phyloP scores from a whole-genome alignment of 2,329 filamentous ascomycete genomes.

The Aurifilum marmelostoma region DNA sequence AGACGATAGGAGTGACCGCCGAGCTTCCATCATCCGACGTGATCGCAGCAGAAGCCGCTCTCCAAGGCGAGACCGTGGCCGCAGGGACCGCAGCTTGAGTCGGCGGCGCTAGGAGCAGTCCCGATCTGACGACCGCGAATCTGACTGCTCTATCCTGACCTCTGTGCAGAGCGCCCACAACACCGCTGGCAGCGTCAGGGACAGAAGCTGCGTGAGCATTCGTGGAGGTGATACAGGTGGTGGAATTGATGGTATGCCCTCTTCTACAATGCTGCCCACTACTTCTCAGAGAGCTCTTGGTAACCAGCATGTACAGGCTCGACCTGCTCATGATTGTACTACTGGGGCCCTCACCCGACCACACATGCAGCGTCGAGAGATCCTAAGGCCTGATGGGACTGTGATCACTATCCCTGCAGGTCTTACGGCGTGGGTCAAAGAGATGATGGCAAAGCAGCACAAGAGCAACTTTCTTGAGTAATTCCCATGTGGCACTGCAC shows the following conservation, averaged over 20 bases:
- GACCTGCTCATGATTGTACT: not conserved
- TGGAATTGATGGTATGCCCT: conserved; percentile 4
- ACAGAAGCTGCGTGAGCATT: not conserved
- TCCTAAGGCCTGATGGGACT: not conserved
- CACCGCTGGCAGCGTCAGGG: not conserved
- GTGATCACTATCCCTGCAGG: not conserved
- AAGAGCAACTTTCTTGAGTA: not conserved
- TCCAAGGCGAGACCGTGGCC: conserved; percentile 24
- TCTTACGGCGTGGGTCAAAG: not conserved
- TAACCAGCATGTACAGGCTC: conserved; percentile 14
- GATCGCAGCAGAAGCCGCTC: conserved; percentile 29
- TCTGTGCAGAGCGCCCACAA: not conserved
- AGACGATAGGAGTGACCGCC: conserved; percentile 39
- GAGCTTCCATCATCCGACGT: conserved; percentile 39
- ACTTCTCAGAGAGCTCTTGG: not conserved
- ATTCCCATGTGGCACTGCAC: not conserved
- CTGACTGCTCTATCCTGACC: not conserved
- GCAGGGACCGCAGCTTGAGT: conserved; percentile 28
- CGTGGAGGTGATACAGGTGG: not conserved
- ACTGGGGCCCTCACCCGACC: not conserved
- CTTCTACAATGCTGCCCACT: not conserved
- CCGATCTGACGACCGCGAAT: not conserved
- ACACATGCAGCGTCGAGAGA: not conserved
- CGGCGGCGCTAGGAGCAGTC: conserved; percentile 28
- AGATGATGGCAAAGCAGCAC: conserved; percentile 9